Conservation (phyloP, 495 filamentous ascomycete genomes). For the Amorphotheca resinae region DNA sequence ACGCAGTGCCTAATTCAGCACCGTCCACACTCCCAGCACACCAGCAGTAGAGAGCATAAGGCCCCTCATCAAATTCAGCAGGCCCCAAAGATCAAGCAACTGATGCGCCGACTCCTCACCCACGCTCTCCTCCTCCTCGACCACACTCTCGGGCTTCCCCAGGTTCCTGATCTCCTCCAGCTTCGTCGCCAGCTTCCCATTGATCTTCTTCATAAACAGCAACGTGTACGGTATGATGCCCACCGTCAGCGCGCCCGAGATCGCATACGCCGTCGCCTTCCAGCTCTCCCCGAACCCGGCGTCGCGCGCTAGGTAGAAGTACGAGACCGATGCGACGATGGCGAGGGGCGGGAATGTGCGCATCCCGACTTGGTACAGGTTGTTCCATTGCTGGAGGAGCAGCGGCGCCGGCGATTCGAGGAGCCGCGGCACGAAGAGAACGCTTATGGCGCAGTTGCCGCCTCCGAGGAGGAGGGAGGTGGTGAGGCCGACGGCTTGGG, state of each 20-base stretch:
- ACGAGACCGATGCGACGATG: constrained; percentile 23
- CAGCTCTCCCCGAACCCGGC: neutral
- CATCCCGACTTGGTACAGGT: constrained; percentile 25
- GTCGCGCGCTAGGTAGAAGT: constrained; percentile 34
- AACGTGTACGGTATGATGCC: constrained; percentile 39
- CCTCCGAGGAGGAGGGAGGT: constrained; percentile 31
- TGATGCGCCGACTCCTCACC: constrained; percentile 30
- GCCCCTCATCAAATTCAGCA: constrained; percentile 36
- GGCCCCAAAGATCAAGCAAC: constrained; percentile 43
- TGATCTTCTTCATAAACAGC: constrained; percentile 30
- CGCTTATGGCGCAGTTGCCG: constrained; percentile 28
- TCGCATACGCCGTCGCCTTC: constrained; percentile 23
- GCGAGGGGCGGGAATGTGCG: constrained; percentile 24
- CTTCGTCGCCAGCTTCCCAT: constrained; percentile 29
- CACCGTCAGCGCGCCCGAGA: constrained; percentile 28
- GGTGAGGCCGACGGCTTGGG: constrained; percentile 35
- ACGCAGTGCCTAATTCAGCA: constrained; percentile 6
- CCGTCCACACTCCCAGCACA: constrained; percentile 9
- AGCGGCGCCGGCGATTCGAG: constrained; percentile 39
- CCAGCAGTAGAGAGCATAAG: constrained; percentile 18
- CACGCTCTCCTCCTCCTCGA: constrained; percentile 20
- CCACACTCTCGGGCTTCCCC: constrained; percentile 19
- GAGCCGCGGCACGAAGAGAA: constrained; percentile 34
- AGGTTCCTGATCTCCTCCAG: constrained; percentile 21
- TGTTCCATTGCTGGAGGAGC: constrained; percentile 38